These are phyloP conservation scores for Reticulomyxa filosa DNA, from an alignment of 78 protist species.

Conservation along the genomic window DNA sequence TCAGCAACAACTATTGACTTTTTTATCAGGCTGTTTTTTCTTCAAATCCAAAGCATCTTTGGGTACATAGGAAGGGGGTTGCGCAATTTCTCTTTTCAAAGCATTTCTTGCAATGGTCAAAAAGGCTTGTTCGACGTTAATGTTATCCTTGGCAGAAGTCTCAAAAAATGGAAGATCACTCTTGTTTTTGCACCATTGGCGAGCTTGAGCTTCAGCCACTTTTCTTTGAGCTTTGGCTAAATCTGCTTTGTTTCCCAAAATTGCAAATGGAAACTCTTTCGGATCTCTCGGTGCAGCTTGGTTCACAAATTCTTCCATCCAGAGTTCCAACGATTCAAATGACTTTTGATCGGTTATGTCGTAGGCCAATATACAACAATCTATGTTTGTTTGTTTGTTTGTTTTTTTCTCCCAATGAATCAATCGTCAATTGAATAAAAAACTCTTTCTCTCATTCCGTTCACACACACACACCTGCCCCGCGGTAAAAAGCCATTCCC, in stretches of 20 bases:
- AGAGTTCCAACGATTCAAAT: constrained; percentile 75
- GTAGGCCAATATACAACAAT: no score
- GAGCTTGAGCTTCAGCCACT: constrained; percentile 51
- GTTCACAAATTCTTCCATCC: constrained; percentile 94
- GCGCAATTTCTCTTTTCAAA: no score
- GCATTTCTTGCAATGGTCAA: constrained; percentile 63
- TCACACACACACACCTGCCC: constrained; percentile 91
- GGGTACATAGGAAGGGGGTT: no score
- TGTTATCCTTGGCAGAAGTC: constrained; percentile 90
- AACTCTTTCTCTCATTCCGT: no score
- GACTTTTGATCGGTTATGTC: constrained; percentile 80
- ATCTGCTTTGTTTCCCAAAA: constrained; percentile 90
- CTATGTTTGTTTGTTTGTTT: no score
- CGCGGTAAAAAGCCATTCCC: constrained; percentile 97
- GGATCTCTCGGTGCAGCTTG: constrained; percentile 81
- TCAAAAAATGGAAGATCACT: constrained; percentile 83
- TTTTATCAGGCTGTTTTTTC: no score
- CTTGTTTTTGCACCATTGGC: constrained; percentile 76
- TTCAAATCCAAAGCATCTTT: no score
- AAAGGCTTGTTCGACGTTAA: constrained; percentile 92
- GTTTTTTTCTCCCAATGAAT: no score
- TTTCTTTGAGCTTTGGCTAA: constrained; percentile 19
- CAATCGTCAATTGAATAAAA: no score
- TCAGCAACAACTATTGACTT: no score
- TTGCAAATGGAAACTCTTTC: constrained; percentile 82